Evolutionary conservation across 306 rosid genomes (phyloP), one percentile per base, ranked within the genome.

Genomic region (Cucumis hystrix): DNA sequence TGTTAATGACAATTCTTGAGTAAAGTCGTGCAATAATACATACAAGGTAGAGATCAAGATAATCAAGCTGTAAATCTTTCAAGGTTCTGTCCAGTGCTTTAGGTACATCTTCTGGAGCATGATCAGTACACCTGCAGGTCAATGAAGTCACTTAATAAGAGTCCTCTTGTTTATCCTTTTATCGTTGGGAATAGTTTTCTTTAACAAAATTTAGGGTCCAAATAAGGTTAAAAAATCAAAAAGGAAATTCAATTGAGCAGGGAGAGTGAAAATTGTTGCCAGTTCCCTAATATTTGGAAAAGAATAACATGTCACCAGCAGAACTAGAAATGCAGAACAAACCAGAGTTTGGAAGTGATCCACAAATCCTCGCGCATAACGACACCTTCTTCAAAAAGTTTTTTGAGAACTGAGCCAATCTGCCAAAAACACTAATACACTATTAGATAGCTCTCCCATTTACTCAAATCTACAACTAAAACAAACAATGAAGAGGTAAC

Each of bases 271-370:
- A 69, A 33, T 33, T 21, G 57, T 3, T 6, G 74, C 55, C 6
- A 68, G n/a, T 45, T 43, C 74, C 74, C 35, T 68, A 43, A 45
- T 45, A 20, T 12, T 75, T 33, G 4, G 28, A 60, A 20, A 70
- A 15, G 25, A 25, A 30, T 18, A 73, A 15, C 1, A 49, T 28
- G 25, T 5, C 8, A 14, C 45, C 52, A 73, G 10, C 1, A 30
- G 25, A 49, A 30, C 23, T 15, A 73, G 25, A 64, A 28, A 17
- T 33, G 11, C 4, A 64, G 16, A 83, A 77, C 87, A 70, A 85
- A 90, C 98, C 97, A 88, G 60, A 90, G 89, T 88, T 86, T 93
- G 7, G 98, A 94, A 56, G 98, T 91, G 84, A 91, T 90, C 92
- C 93, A 94, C 83, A 91, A 82, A 80, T 91, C 96, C 84, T 90